These are phyloP conservation scores for Exophiala spinifera DNA, from an alignment of 2,329 filamentous ascomycete species.

Conservation along the genomic window DNA sequence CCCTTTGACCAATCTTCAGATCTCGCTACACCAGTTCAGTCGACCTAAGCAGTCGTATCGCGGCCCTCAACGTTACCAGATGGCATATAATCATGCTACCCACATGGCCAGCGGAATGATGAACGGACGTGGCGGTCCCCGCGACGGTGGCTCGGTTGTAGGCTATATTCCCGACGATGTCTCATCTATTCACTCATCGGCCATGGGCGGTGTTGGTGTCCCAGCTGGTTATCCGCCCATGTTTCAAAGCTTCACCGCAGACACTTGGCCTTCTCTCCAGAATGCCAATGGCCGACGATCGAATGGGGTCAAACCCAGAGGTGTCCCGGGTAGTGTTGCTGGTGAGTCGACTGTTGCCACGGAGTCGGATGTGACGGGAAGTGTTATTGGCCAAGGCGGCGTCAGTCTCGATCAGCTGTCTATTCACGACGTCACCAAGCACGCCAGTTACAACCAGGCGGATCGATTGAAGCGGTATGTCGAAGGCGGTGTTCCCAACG, in stretches of 20 bases:
- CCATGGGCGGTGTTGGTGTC: slow-evolving; percentile 79
- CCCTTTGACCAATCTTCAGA: slow-evolving; percentile 90
- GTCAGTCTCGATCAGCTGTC: slow-evolving; percentile 75
- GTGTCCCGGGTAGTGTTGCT: slow-evolving; percentile 72
- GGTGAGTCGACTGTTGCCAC: slow-evolving; percentile 91
- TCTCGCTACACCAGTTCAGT: slow-evolving; percentile 90
- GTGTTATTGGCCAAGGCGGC: slow-evolving; percentile 77
- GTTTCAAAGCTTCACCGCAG: slow-evolving; percentile 87
- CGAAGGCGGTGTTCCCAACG: slow-evolving; percentile 73
- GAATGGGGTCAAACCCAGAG: slow-evolving; percentile 64
- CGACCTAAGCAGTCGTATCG: slow-evolving; percentile 90
- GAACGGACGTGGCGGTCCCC: slow-evolving; percentile 50
- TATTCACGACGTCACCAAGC: slow-evolving; percentile 67
- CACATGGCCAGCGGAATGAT: slow-evolving; percentile 55
- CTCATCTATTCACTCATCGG: slow-evolving; percentile 89
- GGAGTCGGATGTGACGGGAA: slow-evolving; percentile 79
- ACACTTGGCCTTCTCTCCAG: slow-evolving; percentile 82
- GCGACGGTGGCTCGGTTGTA: slow-evolving; percentile 80
- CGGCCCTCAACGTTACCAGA: slow-evolving; percentile 80
- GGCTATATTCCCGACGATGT: slow-evolving; percentile 97
- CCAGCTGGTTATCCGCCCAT: slow-evolving; percentile 84
- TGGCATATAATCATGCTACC: slow-evolving; percentile 67
- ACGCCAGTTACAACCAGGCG: slow-evolving; percentile 72
- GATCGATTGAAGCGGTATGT: slow-evolving; percentile 94
- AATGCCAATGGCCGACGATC: slow-evolving; percentile 58